Evolutionary conservation across 371 early-diverging fungal species (phyloP).

Genomic region (Gilbertella persicaria): DNA sequence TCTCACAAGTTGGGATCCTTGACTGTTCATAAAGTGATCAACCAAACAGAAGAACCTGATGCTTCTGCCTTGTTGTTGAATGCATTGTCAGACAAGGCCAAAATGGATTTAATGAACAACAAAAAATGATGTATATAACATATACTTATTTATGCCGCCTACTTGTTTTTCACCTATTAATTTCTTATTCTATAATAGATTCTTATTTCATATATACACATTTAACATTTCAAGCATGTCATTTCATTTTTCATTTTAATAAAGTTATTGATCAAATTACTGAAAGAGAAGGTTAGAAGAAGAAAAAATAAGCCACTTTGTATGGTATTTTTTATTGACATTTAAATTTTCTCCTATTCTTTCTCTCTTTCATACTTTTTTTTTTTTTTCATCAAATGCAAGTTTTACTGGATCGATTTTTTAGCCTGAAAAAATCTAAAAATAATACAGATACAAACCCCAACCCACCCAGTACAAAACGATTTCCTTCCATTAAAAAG

Average conservation of each 20-base stretch:
- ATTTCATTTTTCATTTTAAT: no score
- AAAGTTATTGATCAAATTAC: no score
- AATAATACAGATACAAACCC: neutral
- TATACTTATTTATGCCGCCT: no score
- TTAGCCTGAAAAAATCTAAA: neutral
- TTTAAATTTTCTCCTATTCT: no score
- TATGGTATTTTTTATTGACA: no score
- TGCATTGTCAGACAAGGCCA: slow-evolving; percentile 21
- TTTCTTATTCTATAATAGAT: no score
- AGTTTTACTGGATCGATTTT: neutral
- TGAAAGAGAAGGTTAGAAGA: no score
- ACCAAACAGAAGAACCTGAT: slow-evolving; percentile 82
- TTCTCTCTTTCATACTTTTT: neutral
- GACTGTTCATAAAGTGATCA: slow-evolving; percentile 83
- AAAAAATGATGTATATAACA: slow-evolving; percentile 10
- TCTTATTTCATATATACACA: no score
- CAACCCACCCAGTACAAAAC: neutral
- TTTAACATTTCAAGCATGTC: no score
- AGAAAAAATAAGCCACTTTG: no score
- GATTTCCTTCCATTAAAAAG: neutral
- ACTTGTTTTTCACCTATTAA: no score
- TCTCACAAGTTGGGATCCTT: slow-evolving; percentile 85
- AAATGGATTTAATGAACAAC: slow-evolving; percentile 5
- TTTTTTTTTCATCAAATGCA: neutral
- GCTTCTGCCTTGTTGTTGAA: slow-evolving; percentile 25